Conservation (phyloP, 129 eudicot genomes). For the Tagetes erecta region DNA sequence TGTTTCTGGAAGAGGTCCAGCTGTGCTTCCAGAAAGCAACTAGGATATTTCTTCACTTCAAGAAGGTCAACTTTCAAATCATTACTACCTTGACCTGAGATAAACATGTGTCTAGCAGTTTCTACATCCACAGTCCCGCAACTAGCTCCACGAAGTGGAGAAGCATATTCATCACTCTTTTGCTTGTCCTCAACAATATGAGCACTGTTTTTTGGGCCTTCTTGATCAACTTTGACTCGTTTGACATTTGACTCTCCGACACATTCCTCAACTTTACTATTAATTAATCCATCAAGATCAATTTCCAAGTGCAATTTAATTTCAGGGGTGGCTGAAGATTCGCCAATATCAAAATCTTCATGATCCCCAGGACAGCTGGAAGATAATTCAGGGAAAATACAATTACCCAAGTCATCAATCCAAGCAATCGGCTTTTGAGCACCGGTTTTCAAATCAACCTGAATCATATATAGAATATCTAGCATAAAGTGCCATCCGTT, state of each 20-base stretch:
- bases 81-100: slow-evolving; percentile 30
- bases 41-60: slow-evolving; percentile 41
- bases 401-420: slow-evolving; percentile 75
- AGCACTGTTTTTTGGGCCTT: slow-evolving; percentile 35
- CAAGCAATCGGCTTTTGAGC: slow-evolving; percentile 80
- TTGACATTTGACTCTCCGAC: slow-evolving; percentile 64
- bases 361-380: slow-evolving; percentile 41
- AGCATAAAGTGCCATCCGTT: slow-evolving; percentile 45
- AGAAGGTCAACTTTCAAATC: slow-evolving; percentile 38
- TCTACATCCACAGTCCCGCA: slow-evolving; percentile 35
- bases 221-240: slow-evolving; percentile 42
- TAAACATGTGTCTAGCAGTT: slow-evolving; percentile 50
- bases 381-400: slow-evolving; percentile 67
- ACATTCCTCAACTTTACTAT: slow-evolving; percentile 48
- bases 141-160: slow-evolving; percentile 20
- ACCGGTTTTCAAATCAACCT: slow-evolving; percentile 65
- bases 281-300: slow-evolving; percentile 48
- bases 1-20: slow-evolving; percentile 73
- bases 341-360: slow-evolving; percentile 36
- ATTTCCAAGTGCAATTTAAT: slow-evolving; percentile 76
- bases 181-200: slow-evolving; percentile 33
- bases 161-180: slow-evolving; percentile 37
- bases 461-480: slow-evolving; percentile 69
- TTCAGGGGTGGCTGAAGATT: slow-evolving; percentile 41
- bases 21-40: slow-evolving; percentile 45